Percentiles rank a stretch among this genome's conserved stretches.
These are phyloP conservation scores for Sporothrix globosa DNA, from an alignment of 2,329 filamentous ascomycete genomes.

Conservation along the genomic window DNA sequence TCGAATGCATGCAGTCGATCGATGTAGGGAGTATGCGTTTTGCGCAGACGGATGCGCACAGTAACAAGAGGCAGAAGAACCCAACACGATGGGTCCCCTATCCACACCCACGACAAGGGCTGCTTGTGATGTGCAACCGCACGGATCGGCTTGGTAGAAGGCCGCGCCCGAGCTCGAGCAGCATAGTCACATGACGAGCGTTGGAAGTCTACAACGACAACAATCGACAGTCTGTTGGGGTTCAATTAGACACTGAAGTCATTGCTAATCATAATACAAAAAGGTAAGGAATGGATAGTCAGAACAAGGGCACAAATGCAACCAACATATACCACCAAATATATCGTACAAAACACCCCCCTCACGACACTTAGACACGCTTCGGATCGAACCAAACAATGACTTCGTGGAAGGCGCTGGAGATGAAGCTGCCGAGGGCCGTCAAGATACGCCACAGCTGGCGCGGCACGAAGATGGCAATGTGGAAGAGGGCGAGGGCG, in stretches of 20 bases:
- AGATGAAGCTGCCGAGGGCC: constrained; percentile 16
- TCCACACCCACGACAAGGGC: neutral
- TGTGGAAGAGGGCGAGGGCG: neutral
- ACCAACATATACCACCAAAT: neutral
- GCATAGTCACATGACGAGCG: constrained; percentile 5
- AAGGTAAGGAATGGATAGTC: no score
- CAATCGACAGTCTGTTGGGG: neutral
- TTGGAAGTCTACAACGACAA: neutral
- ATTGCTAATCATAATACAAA: no score
- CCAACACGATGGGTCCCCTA: neutral
- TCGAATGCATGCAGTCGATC: neutral
- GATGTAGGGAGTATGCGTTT: neutral
- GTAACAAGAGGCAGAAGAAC: neutral
- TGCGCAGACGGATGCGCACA: constrained; percentile 5
- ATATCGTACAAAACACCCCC: neutral
- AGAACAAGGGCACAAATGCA: neutral
- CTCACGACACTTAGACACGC: neutral
- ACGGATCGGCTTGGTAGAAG: constrained; percentile 5
- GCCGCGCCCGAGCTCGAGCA: neutral
- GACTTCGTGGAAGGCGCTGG: constrained; percentile 21
- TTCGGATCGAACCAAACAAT: constrained; percentile 31
- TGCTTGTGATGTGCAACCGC: neutral
- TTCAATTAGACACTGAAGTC: no score
- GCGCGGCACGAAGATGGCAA: constrained; percentile 20
- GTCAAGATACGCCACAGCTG: constrained; percentile 25